Percentiles rank a stretch among this genome's conserved stretches.
phyloP scores from a whole-genome alignment of 192 early-diverging fungal species.

The Pecoramyces ruminantium region DNA sequence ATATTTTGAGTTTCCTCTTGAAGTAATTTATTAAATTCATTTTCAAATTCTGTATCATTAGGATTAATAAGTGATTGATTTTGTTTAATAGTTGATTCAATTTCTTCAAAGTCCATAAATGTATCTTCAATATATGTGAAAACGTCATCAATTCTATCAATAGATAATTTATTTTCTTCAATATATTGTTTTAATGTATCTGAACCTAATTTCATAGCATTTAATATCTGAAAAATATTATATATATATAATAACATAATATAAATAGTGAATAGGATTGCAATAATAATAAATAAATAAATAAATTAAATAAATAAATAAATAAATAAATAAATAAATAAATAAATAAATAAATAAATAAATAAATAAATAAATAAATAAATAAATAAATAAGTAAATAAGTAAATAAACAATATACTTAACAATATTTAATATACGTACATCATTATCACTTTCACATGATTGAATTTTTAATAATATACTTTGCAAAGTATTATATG shows the following conservation, averaged over 20 bases:
- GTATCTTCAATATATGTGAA: not conserved
- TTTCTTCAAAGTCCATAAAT: not conserved
- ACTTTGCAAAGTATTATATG: not conserved
- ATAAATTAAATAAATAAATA: no score
- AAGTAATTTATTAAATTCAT: not conserved
- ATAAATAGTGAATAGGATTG: no score
- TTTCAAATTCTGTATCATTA: not conserved
- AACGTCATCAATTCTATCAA: not conserved
- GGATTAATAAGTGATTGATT: not conserved
- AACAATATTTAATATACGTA: not conserved
- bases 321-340: no score
- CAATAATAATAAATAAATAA: no score
- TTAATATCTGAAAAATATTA: not conserved
- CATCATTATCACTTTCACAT: not conserved
- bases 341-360: no score
- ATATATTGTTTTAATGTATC: not conserved
- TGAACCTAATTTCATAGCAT: not conserved
- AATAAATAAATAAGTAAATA: no score
- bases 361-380: no score
- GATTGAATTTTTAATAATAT: not conserved
- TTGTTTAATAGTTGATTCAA: not conserved
- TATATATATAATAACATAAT: no score
- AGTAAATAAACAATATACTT: no score
- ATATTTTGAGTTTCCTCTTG: not conserved
- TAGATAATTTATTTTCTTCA: not conserved